Conservation (phyloP, 176 grass and related monocot genomes). For the Cocos nucifera region DNA sequence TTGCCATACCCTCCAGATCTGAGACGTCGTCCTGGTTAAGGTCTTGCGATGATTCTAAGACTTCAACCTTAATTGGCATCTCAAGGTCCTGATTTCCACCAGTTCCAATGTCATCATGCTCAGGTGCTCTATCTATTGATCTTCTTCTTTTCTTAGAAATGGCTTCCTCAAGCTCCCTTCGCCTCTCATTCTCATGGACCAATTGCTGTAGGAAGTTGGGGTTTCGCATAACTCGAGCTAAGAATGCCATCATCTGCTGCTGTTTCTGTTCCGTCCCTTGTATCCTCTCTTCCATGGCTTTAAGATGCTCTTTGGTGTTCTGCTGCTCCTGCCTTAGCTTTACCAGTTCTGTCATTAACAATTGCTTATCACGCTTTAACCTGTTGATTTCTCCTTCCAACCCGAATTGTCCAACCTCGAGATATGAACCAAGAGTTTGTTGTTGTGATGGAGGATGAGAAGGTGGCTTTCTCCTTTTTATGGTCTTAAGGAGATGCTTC, state of each 20-base stretch:
- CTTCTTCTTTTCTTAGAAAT: conserved; percentile 82
- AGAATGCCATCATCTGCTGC: conserved; percentile 72
- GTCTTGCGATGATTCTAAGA: conserved; percentile 7
- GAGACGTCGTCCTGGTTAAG: conserved; percentile 23
- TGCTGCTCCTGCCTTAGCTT: conserved; percentile 94
- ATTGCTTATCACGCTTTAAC: conserved; percentile 67
- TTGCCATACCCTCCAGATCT: conserved; percentile 8
- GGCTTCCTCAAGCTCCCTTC: conserved; percentile 68
- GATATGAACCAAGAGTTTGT: conserved; percentile 50
- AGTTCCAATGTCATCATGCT: conserved; percentile 29
- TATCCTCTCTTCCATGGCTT: conserved; percentile 78
- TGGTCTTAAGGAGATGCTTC: conserved; percentile 75
- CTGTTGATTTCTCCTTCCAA: conserved; percentile 59
- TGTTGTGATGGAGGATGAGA: conserved; percentile 38
- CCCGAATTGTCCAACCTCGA: conserved; percentile 82
- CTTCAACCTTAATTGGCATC: conserved; percentile 25
- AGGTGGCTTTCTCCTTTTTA: conserved; percentile 54
- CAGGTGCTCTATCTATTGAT: conserved; percentile 42
- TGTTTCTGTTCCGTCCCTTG: conserved; percentile 76
- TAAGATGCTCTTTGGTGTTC: conserved; percentile 52
- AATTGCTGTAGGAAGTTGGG: conserved; percentile 68
- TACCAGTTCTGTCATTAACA: conserved; percentile 71
- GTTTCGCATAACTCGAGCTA: conserved; percentile 63
- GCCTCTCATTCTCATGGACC: conserved; percentile 46
- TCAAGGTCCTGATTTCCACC: conserved; percentile 33